These are phyloP conservation scores for Suillus variegatus DNA, from an alignment of 768 basidiomycete species.

Conservation along the genomic window DNA sequence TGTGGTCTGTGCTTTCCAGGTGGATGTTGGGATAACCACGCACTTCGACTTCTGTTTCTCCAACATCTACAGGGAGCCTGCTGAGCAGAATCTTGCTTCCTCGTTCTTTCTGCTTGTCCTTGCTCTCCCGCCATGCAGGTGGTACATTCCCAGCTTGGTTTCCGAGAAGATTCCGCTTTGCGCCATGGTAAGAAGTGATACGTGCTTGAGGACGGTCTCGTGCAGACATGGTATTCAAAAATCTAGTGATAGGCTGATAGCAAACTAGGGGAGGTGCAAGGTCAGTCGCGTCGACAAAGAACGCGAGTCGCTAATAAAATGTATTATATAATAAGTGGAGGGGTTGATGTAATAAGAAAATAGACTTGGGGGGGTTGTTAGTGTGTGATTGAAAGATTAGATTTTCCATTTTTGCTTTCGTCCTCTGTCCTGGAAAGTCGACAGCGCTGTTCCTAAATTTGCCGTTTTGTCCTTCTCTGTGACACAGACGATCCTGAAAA, in stretches of 20 bases:
- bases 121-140: slow-evolving; percentile 61
- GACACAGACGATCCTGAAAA: background rate
- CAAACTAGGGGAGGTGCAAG: background rate
- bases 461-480: slow-evolving; percentile 1
- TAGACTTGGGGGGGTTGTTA: background rate
- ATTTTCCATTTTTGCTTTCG: background rate
- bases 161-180: slow-evolving; percentile 60
- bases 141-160: slow-evolving; percentile 54
- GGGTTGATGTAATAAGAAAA: background rate
- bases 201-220: slow-evolving; percentile 27
- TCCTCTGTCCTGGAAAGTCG: background rate
- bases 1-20: slow-evolving; percentile 7
- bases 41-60: slow-evolving; percentile 69
- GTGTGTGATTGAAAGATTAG: slow-evolving; percentile 1
- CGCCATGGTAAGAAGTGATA: slow-evolving; percentile 48
- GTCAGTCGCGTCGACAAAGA: background rate
- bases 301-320: background rate
- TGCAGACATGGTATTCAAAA: background rate
- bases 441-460: background rate
- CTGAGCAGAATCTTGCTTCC: slow-evolving; percentile 74
- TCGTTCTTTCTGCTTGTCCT: slow-evolving; percentile 32
- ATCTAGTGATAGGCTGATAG: background rate
- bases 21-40: slow-evolving; percentile 16
- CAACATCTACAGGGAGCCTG: slow-evolving; percentile 66
- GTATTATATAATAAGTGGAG: background rate